Evolutionary conservation across 371 early-diverging fungal species (phyloP), one percentile per base, ranked within the genome.

Genomic region (Rhizopus stolonifer): DNA sequence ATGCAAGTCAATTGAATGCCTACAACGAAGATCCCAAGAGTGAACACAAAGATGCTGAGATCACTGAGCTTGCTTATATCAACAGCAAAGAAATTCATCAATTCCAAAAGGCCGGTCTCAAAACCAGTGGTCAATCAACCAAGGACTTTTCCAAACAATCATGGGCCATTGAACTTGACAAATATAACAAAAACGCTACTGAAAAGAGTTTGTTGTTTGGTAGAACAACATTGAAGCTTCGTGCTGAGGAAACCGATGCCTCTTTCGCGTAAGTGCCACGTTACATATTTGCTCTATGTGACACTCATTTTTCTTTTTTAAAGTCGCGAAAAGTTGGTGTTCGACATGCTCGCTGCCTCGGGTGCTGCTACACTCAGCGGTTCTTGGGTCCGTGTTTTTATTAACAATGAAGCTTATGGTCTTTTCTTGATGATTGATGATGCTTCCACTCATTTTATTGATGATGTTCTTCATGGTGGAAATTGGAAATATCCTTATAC

Each of bases 111-210:
- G 77, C 69, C 44, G 66, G 79, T 42, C 47, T 82, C 43, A 61
- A 61, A 42, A 80, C 74, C 38, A 74, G 77, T 18, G 82, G 82
- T 39, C 74, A 82, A 60, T 78, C 79, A 1, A 79, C 77, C 52
- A 82, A 80, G 49, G 79, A 80, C 10, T 82, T 72, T 46, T 54
- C 77, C 18, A 74, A 78, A 55, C 82, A 80, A 54, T 78, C 82
- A 4, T 82, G 69, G 67, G 69, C 74, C 52, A 54, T 82, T 60
- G 65, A 69, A 24, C 65, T 82, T 29, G 70, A 74, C 43, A 70
- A 74, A 15, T 77, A 69, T 18, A 50, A 54, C 44, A 65, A 25
- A 49, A 71, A 70, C 19, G 65, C 61, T 17, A 32, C 45, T 23
- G 31, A 54, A 9, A 66, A 66, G 24, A 44, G 52, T 21, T 46